phyloP scores from a whole-genome alignment of 2,329 filamentous ascomycete genomes.

The Teratosphaeria pseudoeucalypti region DNA sequence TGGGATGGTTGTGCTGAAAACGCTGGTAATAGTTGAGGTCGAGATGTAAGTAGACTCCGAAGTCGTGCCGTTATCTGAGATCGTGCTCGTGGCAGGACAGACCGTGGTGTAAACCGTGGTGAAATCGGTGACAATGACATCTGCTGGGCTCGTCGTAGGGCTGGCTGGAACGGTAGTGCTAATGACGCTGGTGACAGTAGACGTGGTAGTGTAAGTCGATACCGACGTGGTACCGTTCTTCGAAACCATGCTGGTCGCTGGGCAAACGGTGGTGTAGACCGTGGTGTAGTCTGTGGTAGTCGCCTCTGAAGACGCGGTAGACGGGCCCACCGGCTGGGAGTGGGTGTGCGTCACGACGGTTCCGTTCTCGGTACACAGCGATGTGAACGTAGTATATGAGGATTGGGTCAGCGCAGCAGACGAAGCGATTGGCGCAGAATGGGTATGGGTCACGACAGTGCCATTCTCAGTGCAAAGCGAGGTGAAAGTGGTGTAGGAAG shows the following conservation, averaged over 20 bases:
- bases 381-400: constrained; percentile 2
- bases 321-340: neutral
- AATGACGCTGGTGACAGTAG: neutral
- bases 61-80: neutral
- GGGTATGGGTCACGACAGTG: neutral
- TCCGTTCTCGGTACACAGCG: constrained; percentile 3
- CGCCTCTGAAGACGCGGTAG: neutral
- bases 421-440: neutral
- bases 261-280: neutral
- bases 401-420: neutral
- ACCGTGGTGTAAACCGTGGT: neutral
- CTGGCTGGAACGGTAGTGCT: neutral
- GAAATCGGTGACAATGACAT: neutral
- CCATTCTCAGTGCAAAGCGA: constrained; percentile 2
- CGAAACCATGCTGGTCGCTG: neutral
- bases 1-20: neutral
- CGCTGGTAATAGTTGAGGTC: neutral
- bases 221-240: neutral
- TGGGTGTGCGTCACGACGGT: constrained; percentile 1
- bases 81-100: neutral
- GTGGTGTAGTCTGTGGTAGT: neutral
- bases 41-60: neutral
- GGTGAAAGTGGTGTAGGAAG: constrained; percentile 3
- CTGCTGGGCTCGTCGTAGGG: neutral
- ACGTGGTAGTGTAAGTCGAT: neutral